Conservation (phyloP, 441 rosid species). For the Populus hybrid region DNA sequence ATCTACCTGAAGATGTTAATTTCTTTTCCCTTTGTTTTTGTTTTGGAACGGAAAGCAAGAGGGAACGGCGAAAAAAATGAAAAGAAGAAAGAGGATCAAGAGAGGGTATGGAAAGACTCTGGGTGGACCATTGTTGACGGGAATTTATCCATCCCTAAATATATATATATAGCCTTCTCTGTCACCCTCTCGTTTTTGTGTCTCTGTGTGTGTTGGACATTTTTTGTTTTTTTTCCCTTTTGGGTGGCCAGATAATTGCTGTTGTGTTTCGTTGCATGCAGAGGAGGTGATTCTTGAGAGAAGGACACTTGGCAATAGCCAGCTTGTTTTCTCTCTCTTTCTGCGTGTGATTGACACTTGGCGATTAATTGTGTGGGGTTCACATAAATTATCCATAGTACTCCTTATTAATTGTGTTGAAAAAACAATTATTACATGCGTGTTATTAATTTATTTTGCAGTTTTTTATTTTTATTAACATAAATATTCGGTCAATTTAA, state of each 20-base stretch:
- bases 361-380: not conserved
- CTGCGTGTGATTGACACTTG: not conserved
- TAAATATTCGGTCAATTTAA: too few species aligned
- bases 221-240: not conserved
- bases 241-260: not conserved
- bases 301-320: not conserved
- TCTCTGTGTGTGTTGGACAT: not conserved
- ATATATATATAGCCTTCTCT: not conserved
- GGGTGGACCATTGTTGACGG: not conserved
- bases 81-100: not conserved
- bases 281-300: not conserved
- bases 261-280: not conserved
- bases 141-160: not conserved
- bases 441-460: too few species aligned
- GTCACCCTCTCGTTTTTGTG: not conserved
- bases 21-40: not conserved
- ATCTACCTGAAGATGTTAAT: not conserved
- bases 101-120: not conserved
- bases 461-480: too few species aligned
- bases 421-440: too few species aligned
- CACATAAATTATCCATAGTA: too few species aligned
- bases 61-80: not conserved
- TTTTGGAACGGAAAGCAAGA: not conserved
- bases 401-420: too few species aligned
- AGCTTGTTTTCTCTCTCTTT: not conserved